Evolutionary conservation across 306 rosid genomes (phyloP).

Genomic region (Quercus parvula): DNA sequence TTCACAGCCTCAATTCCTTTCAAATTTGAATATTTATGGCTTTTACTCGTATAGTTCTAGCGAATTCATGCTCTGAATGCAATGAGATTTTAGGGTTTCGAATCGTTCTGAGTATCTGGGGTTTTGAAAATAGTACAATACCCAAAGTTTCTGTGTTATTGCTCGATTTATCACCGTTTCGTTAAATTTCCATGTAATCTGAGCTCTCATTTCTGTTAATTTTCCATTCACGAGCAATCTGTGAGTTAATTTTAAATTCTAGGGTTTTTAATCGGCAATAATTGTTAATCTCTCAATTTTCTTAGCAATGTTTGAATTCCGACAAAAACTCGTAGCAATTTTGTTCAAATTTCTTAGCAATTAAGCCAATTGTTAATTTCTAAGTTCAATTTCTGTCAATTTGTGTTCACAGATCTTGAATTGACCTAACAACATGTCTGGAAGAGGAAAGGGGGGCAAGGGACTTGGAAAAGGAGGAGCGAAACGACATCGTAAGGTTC

Average conservation of each 20-base stretch:
- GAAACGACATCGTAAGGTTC: constrained; percentile 29
- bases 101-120: neutral
- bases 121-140: neutral
- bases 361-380: too few relatives aligned
- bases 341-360: too few relatives aligned
- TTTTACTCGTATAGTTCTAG: too few relatives aligned
- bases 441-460: constrained; percentile 34
- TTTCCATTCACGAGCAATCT: neutral
- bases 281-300: too few relatives aligned
- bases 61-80: neutral
- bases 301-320: too few relatives aligned
- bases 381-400: neutral
- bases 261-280: too few relatives aligned
- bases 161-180: neutral
- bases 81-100: neutral
- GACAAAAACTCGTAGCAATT: too few relatives aligned
- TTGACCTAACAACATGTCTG: constrained; percentile 7
- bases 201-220: neutral
- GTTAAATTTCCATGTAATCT: neutral
- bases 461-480: constrained; percentile 31
- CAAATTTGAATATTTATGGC: neutral
- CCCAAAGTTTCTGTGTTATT: neutral
- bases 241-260: neutral
- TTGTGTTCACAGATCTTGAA: neutral
- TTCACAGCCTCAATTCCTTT: neutral